Evolutionary conservation across 768 basidiomycete species (phyloP).

Genomic region (Boletus insuetus): DNA sequence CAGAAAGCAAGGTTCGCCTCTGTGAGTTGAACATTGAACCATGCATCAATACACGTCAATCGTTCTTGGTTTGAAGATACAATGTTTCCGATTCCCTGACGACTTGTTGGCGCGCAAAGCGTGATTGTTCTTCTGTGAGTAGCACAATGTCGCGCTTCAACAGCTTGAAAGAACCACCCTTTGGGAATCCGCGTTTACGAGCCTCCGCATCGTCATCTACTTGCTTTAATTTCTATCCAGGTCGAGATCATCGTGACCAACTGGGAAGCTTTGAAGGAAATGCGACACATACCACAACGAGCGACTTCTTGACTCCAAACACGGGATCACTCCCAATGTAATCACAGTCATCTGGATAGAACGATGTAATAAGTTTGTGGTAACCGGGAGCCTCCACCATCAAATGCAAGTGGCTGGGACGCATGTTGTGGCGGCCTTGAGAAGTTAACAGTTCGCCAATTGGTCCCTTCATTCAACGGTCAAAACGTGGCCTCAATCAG

Average conservation of each 20-base stretch:
- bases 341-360: constrained; percentile 70
- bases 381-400: constrained; percentile 69
- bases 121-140: constrained; percentile 41
- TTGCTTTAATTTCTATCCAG: constrained; percentile 46
- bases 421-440: constrained; percentile 68
- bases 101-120: constrained; percentile 23
- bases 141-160: constrained; percentile 47
- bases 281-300: constrained; percentile 61
- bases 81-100: constrained; percentile 10
- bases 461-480: constrained; percentile 48
- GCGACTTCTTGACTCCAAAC: constrained; percentile 78
- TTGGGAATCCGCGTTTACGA: constrained; percentile 47
- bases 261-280: background rate
- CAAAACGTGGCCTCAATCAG: constrained; percentile 5
- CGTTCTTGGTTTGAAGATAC: background rate
- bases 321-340: constrained; percentile 72
- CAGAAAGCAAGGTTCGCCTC: too few species aligned
- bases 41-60: background rate
- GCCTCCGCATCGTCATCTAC: constrained; percentile 54
- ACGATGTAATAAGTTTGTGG: constrained; percentile 69
- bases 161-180: constrained; percentile 46
- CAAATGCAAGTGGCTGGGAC: constrained; percentile 81
- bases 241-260: background rate
- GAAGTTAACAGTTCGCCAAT: constrained; percentile 58
- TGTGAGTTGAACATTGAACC: too few species aligned